Base-by-base conservation (phyloP, 345 rosid genomes). In the Kandelia obovata region DNA sequence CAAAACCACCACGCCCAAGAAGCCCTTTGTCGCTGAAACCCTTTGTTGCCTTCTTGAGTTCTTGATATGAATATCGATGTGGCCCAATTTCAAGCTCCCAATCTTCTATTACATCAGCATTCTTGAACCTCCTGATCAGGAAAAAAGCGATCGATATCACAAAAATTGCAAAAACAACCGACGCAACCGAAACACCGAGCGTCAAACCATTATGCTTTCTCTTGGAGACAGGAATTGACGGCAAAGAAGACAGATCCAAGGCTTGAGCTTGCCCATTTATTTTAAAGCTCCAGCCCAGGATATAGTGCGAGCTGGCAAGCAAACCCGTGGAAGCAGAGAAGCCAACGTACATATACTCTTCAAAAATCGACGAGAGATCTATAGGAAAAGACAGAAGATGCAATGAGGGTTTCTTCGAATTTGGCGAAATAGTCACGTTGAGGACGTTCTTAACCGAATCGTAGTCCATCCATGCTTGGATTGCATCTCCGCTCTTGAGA, bases 31-130 rank as follows among this genome's bases (percentile, higher is more conserved):
- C 70, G 3, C 66, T 58, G 55, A 75, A 75, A 58, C 30, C n/a
- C 6, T 52, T 69, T 2, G 78, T 69, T 34, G 78, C 78, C 31
- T 65, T 25, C 70, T 75, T 70, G 25, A 75, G 78, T 47, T 75
- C 78, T 35, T 70, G 53, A 21, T 70, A 75, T 5, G 74, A 69
- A 49, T 57, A 75, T 21, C 78, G 43, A 31, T 70, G 74, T 5
- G 78, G 78, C 31, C 78, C 78, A 60, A 75, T 60, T 11, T 75
- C 70, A 28, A 65, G 74, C 66, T 75, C 78, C 73, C 78, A 75
- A 60, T 64, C 78, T 65, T 69, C 78, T 2, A 75, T 59, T 28
- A 64, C 27, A 4, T 77, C 80, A 46, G 69, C 64, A 13, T 77
- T 76, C 28, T 35, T 76, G 2, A 71, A 31, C 58, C 25, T 76